Evolutionary conservation across 345 rosid species (phyloP).

Genomic region (Camelina hispida): DNA sequence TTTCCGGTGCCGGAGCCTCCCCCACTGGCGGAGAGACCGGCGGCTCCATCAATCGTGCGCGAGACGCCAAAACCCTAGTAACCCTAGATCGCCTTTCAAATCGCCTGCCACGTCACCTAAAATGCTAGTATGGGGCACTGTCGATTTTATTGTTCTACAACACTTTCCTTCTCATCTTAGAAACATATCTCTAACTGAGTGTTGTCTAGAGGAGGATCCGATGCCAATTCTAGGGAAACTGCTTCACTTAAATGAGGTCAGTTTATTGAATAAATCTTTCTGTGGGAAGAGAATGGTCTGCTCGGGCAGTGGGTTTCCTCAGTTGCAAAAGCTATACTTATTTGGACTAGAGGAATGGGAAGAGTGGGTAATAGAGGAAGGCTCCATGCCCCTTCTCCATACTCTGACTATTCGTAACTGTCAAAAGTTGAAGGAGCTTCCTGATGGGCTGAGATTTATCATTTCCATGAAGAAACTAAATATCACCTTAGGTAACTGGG

Average conservation of each 20-base stretch:
- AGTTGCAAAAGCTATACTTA: not conserved
- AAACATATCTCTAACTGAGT: slow-evolving; percentile 18
- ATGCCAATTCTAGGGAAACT: slow-evolving; percentile 52
- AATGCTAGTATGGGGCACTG: too few species aligned
- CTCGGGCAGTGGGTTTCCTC: slow-evolving; percentile 19
- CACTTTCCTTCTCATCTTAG: slow-evolving; percentile 44
- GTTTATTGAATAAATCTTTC: slow-evolving; percentile 20
- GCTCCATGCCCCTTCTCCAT: slow-evolving; percentile 41
- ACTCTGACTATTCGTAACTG: slow-evolving; percentile 39
- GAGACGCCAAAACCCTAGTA: too few species aligned
- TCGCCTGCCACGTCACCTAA: too few species aligned
- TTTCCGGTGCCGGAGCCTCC: too few species aligned
- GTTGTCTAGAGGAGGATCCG: slow-evolving; percentile 42
- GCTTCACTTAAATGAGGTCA: slow-evolving; percentile 29
- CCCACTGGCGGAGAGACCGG: too few species aligned
- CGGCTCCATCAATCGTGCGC: too few species aligned
- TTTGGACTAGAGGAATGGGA: not conserved
- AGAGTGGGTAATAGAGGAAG: slow-evolving; percentile 30
- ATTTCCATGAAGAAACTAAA: not conserved
- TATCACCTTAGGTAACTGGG: not conserved
- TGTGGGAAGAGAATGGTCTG: slow-evolving; percentile 40
- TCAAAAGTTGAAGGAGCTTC: slow-evolving; percentile 35
- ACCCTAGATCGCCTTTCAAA: too few species aligned
- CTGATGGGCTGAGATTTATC: slow-evolving; percentile 17
- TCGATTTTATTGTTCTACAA: too few species aligned